These are phyloP conservation scores for Suhomyces kunorum DNA, from an alignment of 1,139 yeast species.

Conservation along the genomic window DNA sequence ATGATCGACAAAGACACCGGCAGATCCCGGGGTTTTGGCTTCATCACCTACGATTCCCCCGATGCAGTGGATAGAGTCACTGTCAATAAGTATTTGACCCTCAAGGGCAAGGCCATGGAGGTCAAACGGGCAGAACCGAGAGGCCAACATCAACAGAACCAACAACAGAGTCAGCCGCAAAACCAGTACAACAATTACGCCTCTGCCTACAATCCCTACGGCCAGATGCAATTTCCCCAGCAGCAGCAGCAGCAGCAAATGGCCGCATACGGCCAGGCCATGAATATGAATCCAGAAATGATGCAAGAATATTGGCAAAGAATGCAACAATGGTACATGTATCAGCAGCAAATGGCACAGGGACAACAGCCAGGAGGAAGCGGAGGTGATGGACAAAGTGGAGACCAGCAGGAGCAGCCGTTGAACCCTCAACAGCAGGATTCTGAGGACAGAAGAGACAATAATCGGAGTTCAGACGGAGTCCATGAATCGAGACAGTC, in stretches of 20 bases:
- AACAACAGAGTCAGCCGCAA: conserved; percentile 18
- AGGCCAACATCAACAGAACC: conserved; percentile 49
- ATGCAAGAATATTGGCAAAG: conserved; percentile 87
- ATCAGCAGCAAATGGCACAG: conserved; percentile 50
- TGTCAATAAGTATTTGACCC: conserved; percentile 74
- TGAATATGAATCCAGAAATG: conserved; percentile 75
- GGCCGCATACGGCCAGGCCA: conserved; percentile 30
- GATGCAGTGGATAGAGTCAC: conserved; percentile 94
- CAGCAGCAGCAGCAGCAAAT: conserved; percentile 27
- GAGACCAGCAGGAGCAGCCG: conserved; percentile 50
- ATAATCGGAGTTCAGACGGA: conserved; percentile 20
- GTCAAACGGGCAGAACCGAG: conserved; percentile 99
- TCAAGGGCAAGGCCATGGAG: conserved; percentile 91
- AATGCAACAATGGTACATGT: conserved; percentile 77
- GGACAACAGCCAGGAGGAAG: conserved; percentile 21
- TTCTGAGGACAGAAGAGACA: conserved; percentile 22
- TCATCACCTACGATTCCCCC: conserved; percentile 93
- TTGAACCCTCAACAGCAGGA: conserved; percentile 56
- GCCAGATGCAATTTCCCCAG: conserved; percentile 27
- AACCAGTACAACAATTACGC: conserved; percentile 26
- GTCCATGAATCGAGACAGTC: conserved; percentile 7
- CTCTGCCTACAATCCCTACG: conserved; percentile 38
- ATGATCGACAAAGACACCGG: conserved; percentile 99
- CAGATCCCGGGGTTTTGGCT: conserved; percentile 96
- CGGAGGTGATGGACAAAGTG: conserved; percentile 35